phyloP scores from a whole-genome alignment of 305 asterid species.

The Fraxinus velutina region DNA sequence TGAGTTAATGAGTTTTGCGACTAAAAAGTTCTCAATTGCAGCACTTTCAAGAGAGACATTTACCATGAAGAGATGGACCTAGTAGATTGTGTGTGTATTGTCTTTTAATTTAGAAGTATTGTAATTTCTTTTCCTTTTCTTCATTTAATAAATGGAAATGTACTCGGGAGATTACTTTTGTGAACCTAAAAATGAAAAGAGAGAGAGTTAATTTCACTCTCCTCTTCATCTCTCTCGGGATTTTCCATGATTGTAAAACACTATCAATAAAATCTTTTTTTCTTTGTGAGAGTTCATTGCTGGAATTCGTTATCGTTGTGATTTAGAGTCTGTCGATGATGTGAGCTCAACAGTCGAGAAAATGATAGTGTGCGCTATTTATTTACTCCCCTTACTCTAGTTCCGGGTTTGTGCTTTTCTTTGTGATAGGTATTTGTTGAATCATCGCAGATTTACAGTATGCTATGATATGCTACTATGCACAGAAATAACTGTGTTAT shows the following conservation, averaged over 20 bases:
- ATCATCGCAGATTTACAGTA: not conserved
- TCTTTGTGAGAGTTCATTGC: too few species aligned
- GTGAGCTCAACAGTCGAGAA: not conserved
- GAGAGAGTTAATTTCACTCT: not conserved
- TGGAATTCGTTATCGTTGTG: not conserved
- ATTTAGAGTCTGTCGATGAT: not conserved
- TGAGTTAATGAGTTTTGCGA: not conserved
- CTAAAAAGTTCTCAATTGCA: conserved; percentile 2
- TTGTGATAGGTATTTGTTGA: not conserved
- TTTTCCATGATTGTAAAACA: not conserved
- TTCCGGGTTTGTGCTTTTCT: not conserved
- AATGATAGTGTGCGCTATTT: not conserved
- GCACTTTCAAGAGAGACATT: conserved; percentile 4
- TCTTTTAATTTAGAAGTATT: conserved; percentile 25
- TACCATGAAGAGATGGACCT: conserved; percentile 16
- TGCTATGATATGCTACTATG: not conserved
- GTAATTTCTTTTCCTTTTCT: not conserved
- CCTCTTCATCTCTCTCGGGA: not conserved
- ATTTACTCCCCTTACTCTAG: not conserved
- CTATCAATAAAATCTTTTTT: not conserved
- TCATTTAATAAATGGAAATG: conserved; percentile 19
- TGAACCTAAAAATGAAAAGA: not conserved
- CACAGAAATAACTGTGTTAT: not conserved
- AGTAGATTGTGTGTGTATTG: conserved; percentile 21
- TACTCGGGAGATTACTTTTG: conserved; percentile 19